Evolutionary conservation across 192 early-diverging fungal species (phyloP).

Genomic region (Helicostylum pulchrum): DNA sequence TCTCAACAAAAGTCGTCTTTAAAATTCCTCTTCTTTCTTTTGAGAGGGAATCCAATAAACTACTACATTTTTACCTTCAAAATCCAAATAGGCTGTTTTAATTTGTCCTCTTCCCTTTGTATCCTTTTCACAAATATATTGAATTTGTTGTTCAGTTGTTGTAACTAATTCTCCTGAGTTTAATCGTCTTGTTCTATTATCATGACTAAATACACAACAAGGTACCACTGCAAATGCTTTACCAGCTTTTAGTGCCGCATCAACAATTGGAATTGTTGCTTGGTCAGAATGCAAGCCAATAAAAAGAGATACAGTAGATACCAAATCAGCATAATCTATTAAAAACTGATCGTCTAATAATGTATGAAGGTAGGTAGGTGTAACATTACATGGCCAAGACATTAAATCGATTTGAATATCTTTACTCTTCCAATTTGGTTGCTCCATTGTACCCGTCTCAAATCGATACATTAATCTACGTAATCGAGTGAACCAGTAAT

Average conservation of each 20-base stretch:
- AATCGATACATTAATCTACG: conserved; percentile 25
- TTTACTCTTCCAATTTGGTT: conserved; percentile 25
- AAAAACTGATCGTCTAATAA: conserved; percentile 39
- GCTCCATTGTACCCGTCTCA: conserved; percentile 1
- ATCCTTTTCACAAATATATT: conserved; percentile 44
- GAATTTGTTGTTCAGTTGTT: conserved; percentile 43
- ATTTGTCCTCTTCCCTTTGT: not conserved
- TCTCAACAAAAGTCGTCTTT: conserved; percentile 12
- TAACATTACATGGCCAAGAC: conserved; percentile 20
- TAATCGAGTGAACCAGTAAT: conserved; percentile 35
- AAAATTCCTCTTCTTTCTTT: not conserved
- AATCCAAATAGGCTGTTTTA: conserved; percentile 25
- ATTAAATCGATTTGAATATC: conserved; percentile 5
- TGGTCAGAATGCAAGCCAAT: conserved; percentile 59
- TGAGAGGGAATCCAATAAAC: conserved; percentile 29
- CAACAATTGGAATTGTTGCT: conserved; percentile 59
- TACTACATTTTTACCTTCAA: conserved; percentile 37
- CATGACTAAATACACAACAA: conserved; percentile 56
- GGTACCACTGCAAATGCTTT: conserved; percentile 59
- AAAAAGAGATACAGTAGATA: conserved; percentile 41
- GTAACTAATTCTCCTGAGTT: conserved; percentile 31
- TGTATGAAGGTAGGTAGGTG: conserved; percentile 18
- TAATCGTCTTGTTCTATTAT: conserved; percentile 45
- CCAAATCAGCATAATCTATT: conserved; percentile 14
- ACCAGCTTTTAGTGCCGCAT: conserved; percentile 37